These are phyloP conservation scores for Cyclocybe aegerita DNA, from an alignment of 768 basidiomycete genomes.

Conservation along the genomic window DNA sequence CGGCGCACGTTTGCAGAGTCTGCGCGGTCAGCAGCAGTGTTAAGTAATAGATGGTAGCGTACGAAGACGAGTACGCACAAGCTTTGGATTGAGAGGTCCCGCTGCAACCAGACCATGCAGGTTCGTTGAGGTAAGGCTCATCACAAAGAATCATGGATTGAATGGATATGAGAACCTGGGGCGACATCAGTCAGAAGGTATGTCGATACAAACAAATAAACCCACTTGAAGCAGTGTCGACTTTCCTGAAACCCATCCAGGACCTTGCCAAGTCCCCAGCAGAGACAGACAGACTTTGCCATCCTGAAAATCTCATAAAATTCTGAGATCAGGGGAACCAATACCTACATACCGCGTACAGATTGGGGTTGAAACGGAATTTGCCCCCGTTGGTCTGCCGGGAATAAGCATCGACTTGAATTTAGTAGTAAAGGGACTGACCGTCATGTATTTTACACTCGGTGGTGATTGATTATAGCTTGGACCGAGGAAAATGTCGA, in stretches of 20 bases:
- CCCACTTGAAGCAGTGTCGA: constrained; percentile 84
- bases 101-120: constrained; percentile 75
- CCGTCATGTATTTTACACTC: constrained; percentile 61
- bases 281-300: constrained; percentile 94
- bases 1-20: constrained; percentile 91
- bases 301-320: constrained; percentile 45
- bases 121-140: constrained; percentile 92
- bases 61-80: constrained; percentile 48
- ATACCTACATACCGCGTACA: constrained; percentile 70
- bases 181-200: constrained; percentile 42
- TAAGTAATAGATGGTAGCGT: not conserved
- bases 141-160: constrained; percentile 97
- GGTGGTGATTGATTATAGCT: constrained; percentile 90
- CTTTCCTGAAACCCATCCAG: constrained; percentile 90
- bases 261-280: constrained; percentile 90
- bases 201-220: constrained; percentile 3
- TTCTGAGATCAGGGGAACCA: not conserved
- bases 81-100: constrained; percentile 76
- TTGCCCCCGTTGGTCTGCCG: constrained; percentile 81
- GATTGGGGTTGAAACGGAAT: constrained; percentile 91
- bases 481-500: constrained; percentile 91
- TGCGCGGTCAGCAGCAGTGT: constrained; percentile 24
- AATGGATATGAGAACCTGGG: constrained; percentile 89
- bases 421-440: constrained; percentile 24
- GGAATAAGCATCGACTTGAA: not conserved